Evolutionary conservation across 305 asterid genomes (phyloP).

Genomic region (Rubia peregrina): DNA sequence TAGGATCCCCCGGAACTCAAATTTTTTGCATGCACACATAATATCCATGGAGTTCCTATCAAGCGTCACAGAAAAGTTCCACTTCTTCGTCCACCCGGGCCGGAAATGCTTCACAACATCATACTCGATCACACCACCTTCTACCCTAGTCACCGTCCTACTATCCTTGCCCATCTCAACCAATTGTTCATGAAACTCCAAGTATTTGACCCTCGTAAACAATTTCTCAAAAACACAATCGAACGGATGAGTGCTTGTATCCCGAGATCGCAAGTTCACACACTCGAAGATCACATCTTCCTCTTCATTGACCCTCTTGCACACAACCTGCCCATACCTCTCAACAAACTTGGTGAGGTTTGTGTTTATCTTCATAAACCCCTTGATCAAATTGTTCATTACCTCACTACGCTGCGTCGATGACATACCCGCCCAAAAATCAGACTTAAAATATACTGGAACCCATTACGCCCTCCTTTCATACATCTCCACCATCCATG

Average conservation of each 20-base stretch:
- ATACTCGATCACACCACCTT: neutral
- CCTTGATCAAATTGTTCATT: neutral
- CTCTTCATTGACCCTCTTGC: neutral
- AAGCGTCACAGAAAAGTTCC: neutral
- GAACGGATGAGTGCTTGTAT: too few species aligned
- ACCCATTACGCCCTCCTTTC: neutral
- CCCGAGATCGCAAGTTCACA: too few species aligned
- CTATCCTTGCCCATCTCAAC: neutral
- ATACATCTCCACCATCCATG: too few species aligned
- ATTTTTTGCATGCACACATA: neutral
- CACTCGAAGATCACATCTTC: too few species aligned
- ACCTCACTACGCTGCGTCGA: neutral
- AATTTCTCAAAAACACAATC: too few species aligned
- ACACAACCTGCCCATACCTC: neutral
- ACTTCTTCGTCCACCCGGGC: neutral
- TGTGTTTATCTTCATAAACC: neutral
- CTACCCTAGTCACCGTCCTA: neutral
- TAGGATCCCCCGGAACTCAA: neutral
- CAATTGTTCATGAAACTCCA: too few species aligned
- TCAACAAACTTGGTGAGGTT: neutral
- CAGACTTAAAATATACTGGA: neutral
- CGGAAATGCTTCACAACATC: neutral
- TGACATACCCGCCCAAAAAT: neutral
- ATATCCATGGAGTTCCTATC: neutral
- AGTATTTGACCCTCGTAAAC: too few species aligned